A percentile compares a stretch with the other conserved stretches of the same genome.
phyloP scores from a whole-genome alignment of 768 basidiomycete genomes.

The Russula lepida region DNA sequence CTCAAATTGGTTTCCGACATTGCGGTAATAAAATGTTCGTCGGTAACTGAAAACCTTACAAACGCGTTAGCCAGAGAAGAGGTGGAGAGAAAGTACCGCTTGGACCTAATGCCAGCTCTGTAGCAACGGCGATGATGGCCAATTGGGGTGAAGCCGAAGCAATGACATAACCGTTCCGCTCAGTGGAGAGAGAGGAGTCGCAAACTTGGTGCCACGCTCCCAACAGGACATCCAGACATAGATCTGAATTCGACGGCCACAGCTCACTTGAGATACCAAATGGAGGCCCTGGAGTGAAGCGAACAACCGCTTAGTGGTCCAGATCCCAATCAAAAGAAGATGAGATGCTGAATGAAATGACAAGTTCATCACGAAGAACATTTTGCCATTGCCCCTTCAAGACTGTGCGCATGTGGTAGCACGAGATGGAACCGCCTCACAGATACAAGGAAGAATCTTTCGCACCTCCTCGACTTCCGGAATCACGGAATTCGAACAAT shows the following conservation, averaged over 20 bases:
- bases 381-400: neutral
- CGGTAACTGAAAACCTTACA: neutral
- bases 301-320: neutral
- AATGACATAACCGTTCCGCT: neutral
- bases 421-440: constrained; percentile 2
- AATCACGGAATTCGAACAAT: neutral
- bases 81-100: neutral
- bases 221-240: neutral
- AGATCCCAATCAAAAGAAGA: constrained; percentile 1
- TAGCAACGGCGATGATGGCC: neutral
- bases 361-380: neutral
- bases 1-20: neutral
- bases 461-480: neutral
- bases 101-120: neutral
- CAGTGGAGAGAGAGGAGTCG: neutral
- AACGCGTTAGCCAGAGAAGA: neutral
- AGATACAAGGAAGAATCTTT: neutral
- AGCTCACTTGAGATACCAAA: neutral
- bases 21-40: neutral
- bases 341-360: neutral
- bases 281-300: neutral
- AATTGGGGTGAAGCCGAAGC: neutral
- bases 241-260: neutral
- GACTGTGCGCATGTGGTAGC: constrained; percentile 3
- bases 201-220: neutral